Evolutionary conservation across 1,284 basidiomycete species (phyloP), one percentile per base, ranked within the genome.

Genomic region (Volvariella volvacea): DNA sequence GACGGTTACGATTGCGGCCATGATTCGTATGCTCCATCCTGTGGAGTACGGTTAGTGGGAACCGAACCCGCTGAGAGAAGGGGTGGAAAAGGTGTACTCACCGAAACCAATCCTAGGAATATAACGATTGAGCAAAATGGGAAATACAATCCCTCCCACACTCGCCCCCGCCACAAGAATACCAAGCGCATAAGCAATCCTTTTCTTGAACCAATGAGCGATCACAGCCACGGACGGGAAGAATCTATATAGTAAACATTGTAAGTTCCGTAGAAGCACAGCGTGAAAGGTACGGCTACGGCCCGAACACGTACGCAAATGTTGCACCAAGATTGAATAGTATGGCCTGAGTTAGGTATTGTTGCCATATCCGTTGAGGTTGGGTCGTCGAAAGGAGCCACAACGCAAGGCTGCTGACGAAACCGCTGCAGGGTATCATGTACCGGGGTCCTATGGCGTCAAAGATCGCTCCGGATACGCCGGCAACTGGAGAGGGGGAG

Each of bases 281-380:
- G 34, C 4, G 15, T 12, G 25, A 6, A 28, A 28, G 25, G 6
- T 28, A 28, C 25, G 25, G 25, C 12, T 6, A 7, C 7, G 34
- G 19, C n/a, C n/a, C n/a, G n/a, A n/a, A n/a, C n/a, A n/a, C 34
- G 14, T 20, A 36, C 34, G 7, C 34, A 36, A 36, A 16, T n/a
- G 34, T 36, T 7, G 34, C 34, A 6, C 34, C 34, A 8, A 36
- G 34, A n/a, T 36, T 36, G 34, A 36, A 36, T 16, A 36, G 34
- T 4, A 36, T 36, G 19, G 34, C 34, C n/a, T 36, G 34, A 6
- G 34, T 36, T 15, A 36, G 34, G 34, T 36, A 36, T 36, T 36
- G 34, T 36, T 36, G 34, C 34, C 34, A 36, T 36, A 36, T 36
- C n/a, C 15, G 6, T 20, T 36, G 34, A 20, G 34, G 34, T 36